These are phyloP conservation scores for Podaxis rugospora DNA, from an alignment of 768 basidiomycete genomes.

Conservation along the genomic window DNA sequence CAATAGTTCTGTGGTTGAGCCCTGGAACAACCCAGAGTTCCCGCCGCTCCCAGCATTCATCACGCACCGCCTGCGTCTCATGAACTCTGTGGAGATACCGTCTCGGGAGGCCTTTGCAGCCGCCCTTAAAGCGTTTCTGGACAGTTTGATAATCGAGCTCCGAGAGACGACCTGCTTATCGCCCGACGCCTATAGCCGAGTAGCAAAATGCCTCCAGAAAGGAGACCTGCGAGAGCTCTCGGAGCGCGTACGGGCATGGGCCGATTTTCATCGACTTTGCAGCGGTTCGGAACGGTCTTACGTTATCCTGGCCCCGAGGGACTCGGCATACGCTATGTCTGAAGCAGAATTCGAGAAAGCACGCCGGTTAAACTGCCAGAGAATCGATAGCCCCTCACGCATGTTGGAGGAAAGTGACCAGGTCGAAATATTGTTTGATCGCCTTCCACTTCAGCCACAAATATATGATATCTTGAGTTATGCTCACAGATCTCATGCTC, in stretches of 20 bases:
- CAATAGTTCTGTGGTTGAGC: conserved; percentile 42
- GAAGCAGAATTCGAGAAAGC: conserved; percentile 46
- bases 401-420: neutral
- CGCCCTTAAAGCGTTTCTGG: conserved; percentile 42
- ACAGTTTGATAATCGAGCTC: conserved; percentile 47
- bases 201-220: conserved; percentile 43
- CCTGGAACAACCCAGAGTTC: conserved; percentile 57
- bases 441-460: conserved; percentile 61
- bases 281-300: conserved; percentile 55
- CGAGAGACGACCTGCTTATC: conserved; percentile 57
- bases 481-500: conserved; percentile 56
- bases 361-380: conserved; percentile 24
- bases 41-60: conserved; percentile 56
- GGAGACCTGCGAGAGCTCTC: conserved; percentile 36
- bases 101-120: conserved; percentile 49
- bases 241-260: conserved; percentile 44
- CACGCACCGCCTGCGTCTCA: conserved; percentile 46
- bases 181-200: conserved; percentile 47
- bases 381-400: conserved; percentile 11
- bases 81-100: conserved; percentile 60
- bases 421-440: conserved; percentile 39
- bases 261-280: conserved; percentile 54
- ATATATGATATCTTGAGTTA: conserved; percentile 68
- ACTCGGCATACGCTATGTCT: conserved; percentile 50
- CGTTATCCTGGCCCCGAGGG: conserved; percentile 57